A percentile compares a stretch with the other conserved stretches of the same genome.
Conservation (phyloP, 805 yeast species). For the Candida pseudofarinosa region DNA sequence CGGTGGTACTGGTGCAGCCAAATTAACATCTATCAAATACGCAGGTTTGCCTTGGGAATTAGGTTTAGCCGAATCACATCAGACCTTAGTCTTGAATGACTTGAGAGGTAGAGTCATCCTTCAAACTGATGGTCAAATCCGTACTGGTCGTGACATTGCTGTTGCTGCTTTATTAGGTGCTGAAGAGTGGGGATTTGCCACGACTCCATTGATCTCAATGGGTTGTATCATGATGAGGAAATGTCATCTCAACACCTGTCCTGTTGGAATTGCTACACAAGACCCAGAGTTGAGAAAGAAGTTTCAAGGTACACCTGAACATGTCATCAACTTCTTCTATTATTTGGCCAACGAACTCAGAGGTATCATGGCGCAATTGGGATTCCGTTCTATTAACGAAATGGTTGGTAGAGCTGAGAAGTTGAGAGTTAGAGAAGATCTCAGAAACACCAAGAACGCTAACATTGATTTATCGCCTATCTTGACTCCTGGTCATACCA, state of each 20-base stretch:
- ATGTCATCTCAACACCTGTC: constrained; percentile 90
- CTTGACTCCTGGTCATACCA: constrained; percentile 92
- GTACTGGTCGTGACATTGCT: constrained; percentile 96
- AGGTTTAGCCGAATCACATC: constrained; percentile 97
- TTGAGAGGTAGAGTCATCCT: constrained; percentile 92
- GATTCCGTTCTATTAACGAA: constrained; percentile 93
- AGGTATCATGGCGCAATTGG: constrained; percentile 88
- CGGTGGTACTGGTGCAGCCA: constrained; percentile 99
- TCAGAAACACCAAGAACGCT: constrained; percentile 84
- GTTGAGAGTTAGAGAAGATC: constrained; percentile 77
- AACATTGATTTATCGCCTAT: constrained; percentile 90
- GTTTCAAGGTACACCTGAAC: constrained; percentile 96
- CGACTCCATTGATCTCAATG: constrained; percentile 94
- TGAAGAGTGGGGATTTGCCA: constrained; percentile 97
- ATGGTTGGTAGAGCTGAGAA: constrained; percentile 98
- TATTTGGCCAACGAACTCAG: constrained; percentile 91
- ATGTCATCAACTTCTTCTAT: constrained; percentile 95
- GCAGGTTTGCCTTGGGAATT: constrained; percentile 99
- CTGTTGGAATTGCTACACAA: constrained; percentile 98
- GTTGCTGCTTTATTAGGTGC: constrained; percentile 96
- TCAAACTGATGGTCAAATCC: constrained; percentile 97
- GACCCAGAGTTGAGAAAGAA: constrained; percentile 91
- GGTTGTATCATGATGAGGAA: constrained; percentile 95
- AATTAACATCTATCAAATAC: constrained; percentile 94
- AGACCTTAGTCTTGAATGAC: constrained; percentile 92